Evolutionary conservation across 345 rosid species (phyloP).

Genomic region (Cardamine resedifolia): DNA sequence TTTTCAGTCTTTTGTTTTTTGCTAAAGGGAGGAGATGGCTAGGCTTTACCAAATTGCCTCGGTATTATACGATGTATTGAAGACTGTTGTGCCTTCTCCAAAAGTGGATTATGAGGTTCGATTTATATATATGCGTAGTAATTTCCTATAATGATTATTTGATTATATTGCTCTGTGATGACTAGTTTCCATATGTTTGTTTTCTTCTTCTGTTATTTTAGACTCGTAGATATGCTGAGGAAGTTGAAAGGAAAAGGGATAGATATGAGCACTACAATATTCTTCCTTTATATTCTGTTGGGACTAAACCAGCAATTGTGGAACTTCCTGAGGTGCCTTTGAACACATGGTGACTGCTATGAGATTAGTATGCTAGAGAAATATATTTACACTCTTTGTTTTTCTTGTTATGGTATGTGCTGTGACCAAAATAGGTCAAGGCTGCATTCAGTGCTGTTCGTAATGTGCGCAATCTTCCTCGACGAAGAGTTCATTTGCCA

Average conservation of each 20-base stretch:
- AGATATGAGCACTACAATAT: constrained; percentile 70
- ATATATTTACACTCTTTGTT: constrained; percentile 4
- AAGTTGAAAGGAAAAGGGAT: constrained; percentile 64
- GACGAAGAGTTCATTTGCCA: constrained; percentile 31
- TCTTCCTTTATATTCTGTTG: constrained; percentile 72
- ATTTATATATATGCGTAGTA: constrained; percentile 10
- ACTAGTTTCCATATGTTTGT: neutral
- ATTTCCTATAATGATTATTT: neutral
- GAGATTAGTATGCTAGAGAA: neutral
- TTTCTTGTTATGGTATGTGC: constrained; percentile 1
- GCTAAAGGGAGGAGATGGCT: constrained; percentile 89
- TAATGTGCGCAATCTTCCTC: constrained; percentile 62
- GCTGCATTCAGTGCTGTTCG: constrained; percentile 68
- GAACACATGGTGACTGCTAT: constrained; percentile 11
- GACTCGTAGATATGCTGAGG: constrained; percentile 57
- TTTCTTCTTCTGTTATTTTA: constrained; percentile 32
- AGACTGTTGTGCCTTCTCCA: constrained; percentile 52
- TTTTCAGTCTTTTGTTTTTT: constrained; percentile 16
- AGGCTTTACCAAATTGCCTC: constrained; percentile 74
- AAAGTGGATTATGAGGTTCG: constrained; percentile 72
- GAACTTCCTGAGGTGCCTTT: constrained; percentile 84
- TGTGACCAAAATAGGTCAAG: constrained; percentile 56
- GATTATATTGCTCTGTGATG: neutral
- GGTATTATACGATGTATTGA: constrained; percentile 76
- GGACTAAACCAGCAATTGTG: constrained; percentile 69